These are phyloP conservation scores for Sisymbrium altissimum DNA, from an alignment of 345 rosid species.

Conservation along the genomic window DNA sequence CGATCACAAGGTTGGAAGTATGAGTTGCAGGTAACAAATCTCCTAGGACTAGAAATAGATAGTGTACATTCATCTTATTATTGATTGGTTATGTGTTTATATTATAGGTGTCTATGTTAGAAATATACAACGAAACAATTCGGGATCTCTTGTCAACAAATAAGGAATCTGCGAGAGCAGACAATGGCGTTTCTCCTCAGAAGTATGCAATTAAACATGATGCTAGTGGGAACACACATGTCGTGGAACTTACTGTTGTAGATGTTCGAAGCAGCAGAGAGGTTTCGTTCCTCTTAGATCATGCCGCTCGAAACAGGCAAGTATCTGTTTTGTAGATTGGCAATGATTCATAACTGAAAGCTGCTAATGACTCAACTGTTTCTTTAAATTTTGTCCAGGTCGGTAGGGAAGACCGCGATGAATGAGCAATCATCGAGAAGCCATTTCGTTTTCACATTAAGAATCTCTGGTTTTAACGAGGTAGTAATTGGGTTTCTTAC, in stretches of 20 bases:
- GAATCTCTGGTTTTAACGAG: conserved; percentile 84
- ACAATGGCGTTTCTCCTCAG: conserved; percentile 52
- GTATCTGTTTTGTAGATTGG: neutral
- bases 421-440: conserved; percentile 98
- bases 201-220: conserved; percentile 73
- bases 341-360: neutral
- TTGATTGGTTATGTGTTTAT: neutral
- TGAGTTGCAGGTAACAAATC: conserved; percentile 73
- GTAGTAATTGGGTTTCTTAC: conserved; percentile 34
- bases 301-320: conserved; percentile 84
- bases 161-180: conserved; percentile 49
- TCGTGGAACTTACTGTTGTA: conserved; percentile 67
- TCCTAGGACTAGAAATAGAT: neutral
- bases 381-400: conserved; percentile 41
- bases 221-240: conserved; percentile 79
- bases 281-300: conserved; percentile 67
- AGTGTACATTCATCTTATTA: neutral
- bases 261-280: conserved; percentile 65
- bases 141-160: conserved; percentile 78
- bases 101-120: conserved; percentile 86
- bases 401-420: conserved; percentile 95
- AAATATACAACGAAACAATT: conserved; percentile 91
- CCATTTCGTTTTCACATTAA: conserved; percentile 88
- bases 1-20: conserved; percentile 91
- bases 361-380: neutral